Evolutionary conservation across 768 basidiomycete species (phyloP).

Genomic region (Galerina marginata): DNA sequence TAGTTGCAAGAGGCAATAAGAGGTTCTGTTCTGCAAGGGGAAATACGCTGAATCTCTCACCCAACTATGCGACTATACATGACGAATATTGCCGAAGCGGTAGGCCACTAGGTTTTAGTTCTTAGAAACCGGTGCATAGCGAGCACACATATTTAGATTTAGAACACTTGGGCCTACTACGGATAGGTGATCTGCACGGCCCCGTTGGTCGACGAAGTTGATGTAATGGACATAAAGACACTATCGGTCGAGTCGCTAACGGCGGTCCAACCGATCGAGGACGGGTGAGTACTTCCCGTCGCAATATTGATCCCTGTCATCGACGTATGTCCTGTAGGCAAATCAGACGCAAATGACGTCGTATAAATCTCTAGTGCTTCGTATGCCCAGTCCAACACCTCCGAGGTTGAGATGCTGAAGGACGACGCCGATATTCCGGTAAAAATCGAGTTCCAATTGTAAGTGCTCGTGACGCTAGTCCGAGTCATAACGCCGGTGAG

Average conservation of each 20-base stretch:
- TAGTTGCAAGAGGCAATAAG: too few relatives aligned
- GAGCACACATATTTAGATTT: too few relatives aligned
- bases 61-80: too few relatives aligned
- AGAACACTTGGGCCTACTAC: background rate
- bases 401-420: background rate
- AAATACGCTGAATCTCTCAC: too few relatives aligned
- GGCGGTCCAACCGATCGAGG: background rate
- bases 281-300: background rate
- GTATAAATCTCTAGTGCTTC: constrained; percentile 6
- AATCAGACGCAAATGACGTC: background rate
- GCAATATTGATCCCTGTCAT: background rate
- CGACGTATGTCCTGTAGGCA: background rate
- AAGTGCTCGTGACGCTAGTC: background rate
- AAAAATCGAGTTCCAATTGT: background rate
- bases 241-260: background rate
- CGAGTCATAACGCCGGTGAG: constrained; percentile 2
- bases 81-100: too few relatives aligned
- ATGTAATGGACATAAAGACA: background rate
- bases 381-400: constrained; percentile 1
- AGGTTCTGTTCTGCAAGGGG: too few relatives aligned
- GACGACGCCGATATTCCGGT: background rate
- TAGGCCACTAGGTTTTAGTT: too few relatives aligned
- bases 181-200: background rate
- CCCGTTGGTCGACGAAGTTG: background rate
- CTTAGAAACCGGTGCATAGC: too few relatives aligned